A percentile compares a stretch with the other conserved stretches of the same genome.
Conservation (phyloP, 768 basidiomycete species). For the Pleurotus cornucopiae region DNA sequence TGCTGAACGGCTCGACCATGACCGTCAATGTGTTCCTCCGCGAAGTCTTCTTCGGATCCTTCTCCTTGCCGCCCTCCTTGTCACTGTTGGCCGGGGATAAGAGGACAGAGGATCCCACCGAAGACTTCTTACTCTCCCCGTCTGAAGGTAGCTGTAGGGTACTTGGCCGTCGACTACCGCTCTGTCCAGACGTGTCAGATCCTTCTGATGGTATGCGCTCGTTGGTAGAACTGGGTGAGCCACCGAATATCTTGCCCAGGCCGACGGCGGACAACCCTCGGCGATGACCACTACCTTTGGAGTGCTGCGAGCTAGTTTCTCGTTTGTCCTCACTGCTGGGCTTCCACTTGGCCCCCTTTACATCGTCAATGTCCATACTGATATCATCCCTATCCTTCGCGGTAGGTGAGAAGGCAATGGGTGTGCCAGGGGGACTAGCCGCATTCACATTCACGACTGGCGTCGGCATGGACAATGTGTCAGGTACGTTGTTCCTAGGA, state of each 20-base stretch:
- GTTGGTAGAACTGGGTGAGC: constrained; percentile 25
- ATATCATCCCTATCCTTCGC: constrained; percentile 19
- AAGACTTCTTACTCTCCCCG: constrained; percentile 12
- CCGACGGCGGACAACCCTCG: constrained; percentile 69
- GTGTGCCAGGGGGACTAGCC: constrained; percentile 36
- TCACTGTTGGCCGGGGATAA: constrained; percentile 19
- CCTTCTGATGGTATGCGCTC: constrained; percentile 42
- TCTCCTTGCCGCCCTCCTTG: constrained; percentile 22
- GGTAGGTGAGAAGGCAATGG: constrained; percentile 17
- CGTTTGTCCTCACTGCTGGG: constrained; percentile 19
- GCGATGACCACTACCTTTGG: constrained; percentile 44
- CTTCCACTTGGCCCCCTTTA: constrained; percentile 15
- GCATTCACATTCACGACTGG: constrained; percentile 30
- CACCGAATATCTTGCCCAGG: constrained; percentile 68
- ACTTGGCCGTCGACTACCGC: constrained; percentile 11
- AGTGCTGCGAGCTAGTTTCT: constrained; percentile 20
- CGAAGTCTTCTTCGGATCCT: constrained; percentile 46
- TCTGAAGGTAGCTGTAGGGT: constrained; percentile 8
- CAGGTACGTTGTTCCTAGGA: constrained; percentile 23
- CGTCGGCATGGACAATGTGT: constrained; percentile 19
- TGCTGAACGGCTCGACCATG: constrained; percentile 76
- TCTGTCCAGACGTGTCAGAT: constrained; percentile 19
- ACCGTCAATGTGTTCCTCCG: constrained; percentile 83
- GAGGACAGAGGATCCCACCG: constrained; percentile 16
- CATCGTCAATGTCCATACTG: background rate